Evolutionary conservation across 2,329 filamentous ascomycete species (phyloP).

Genomic region (Aspergillus arachidicola): DNA sequence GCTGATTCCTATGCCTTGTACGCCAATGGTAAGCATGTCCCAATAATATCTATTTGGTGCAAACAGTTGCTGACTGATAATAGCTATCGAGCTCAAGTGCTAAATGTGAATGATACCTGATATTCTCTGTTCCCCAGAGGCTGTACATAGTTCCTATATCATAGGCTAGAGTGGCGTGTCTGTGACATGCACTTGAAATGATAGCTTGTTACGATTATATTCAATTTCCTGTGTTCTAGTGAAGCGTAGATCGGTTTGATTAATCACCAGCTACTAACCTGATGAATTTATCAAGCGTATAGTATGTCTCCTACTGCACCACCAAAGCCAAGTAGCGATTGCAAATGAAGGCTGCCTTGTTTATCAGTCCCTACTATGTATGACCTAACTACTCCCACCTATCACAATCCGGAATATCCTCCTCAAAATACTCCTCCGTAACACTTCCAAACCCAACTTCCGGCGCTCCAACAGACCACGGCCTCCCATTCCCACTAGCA

Average conservation of each 20-base stretch:
- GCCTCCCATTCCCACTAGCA: constrained; percentile 8
- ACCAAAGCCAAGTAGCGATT: neutral
- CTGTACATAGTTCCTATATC: neutral
- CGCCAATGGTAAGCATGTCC: constrained; percentile 46
- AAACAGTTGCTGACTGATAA: neutral
- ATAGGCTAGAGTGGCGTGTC: neutral
- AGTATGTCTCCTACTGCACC: neutral
- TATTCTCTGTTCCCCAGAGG: neutral
- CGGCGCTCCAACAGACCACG: constrained; percentile 5
- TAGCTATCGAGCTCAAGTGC: constrained; percentile 2
- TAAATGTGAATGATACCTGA: neutral
- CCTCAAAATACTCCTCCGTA: constrained; percentile 4
- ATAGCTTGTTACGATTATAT: neutral
- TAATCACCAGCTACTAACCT: neutral
- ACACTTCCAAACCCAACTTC: constrained; percentile 8
- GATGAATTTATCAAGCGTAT: neutral
- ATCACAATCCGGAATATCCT: constrained; percentile 4
- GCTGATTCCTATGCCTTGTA: constrained; percentile 64
- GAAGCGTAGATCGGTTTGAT: neutral
- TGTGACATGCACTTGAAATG: neutral
- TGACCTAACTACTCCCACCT: neutral
- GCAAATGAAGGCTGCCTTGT: accelerated
- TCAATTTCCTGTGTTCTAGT: neutral
- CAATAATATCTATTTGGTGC: neutral
- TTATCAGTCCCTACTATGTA: neutral